phyloP scores from a whole-genome alignment of 805 yeast genomes.

The Alloascoidea hylecoeti region DNA sequence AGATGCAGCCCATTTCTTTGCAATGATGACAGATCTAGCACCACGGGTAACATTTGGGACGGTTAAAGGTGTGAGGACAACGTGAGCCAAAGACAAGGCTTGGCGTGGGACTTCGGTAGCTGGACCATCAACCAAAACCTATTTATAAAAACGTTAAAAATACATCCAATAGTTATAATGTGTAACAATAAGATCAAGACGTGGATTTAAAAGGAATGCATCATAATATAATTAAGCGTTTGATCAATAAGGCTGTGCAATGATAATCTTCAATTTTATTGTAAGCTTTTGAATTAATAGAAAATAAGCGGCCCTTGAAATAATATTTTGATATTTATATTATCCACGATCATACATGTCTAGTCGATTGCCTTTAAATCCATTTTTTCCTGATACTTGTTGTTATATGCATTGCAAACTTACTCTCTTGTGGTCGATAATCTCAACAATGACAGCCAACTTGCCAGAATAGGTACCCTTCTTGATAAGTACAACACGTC shows the following conservation, averaged over 20 bases:
- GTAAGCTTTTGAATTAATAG: too few relatives aligned
- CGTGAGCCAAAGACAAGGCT: slow-evolving; percentile 75
- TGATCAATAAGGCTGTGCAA: too few relatives aligned
- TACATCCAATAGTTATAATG: slow-evolving; percentile 15
- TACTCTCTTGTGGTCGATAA: slow-evolving; percentile 98
- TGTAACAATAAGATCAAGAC: neutral
- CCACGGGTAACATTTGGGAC: slow-evolving; percentile 86
- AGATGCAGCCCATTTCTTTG: slow-evolving; percentile 90
- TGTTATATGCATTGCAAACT: too few relatives aligned
- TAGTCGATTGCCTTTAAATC: too few relatives aligned
- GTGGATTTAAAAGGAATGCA: slow-evolving; percentile 2
- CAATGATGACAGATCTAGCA: slow-evolving; percentile 71
- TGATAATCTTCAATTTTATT: too few relatives aligned
- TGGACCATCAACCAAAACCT: slow-evolving; percentile 97
- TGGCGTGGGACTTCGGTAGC: slow-evolving; percentile 80
- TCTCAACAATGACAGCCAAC: slow-evolving; percentile 95
- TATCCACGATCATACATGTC: too few relatives aligned
- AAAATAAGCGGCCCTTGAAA: too few relatives aligned
- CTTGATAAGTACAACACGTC: slow-evolving; percentile 86
- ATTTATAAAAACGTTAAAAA: too few relatives aligned
- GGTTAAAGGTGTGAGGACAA: slow-evolving; percentile 86
- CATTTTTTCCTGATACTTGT: too few relatives aligned
- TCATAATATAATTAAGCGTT: slow-evolving; percentile 3
- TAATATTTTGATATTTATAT: too few relatives aligned
- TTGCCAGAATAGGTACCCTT: slow-evolving; percentile 60